A percentile compares a stretch with the other conserved stretches of the same genome.
These are phyloP conservation scores for Penicillium expansum DNA, from an alignment of 2,329 filamentous ascomycete species.

Conservation along the genomic window DNA sequence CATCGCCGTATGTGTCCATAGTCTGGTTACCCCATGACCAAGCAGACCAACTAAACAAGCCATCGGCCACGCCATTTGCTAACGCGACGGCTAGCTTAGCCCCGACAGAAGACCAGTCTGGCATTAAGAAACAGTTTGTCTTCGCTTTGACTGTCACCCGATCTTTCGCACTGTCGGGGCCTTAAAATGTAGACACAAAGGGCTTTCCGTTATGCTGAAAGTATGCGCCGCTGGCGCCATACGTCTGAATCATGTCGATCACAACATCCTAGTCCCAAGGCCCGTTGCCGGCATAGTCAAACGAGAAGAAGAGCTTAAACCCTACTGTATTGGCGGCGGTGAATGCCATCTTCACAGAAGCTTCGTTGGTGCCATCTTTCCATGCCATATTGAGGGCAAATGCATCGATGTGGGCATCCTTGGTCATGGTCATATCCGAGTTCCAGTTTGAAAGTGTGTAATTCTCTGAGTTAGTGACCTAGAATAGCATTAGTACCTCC, in stretches of 20 bases:
- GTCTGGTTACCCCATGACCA: neutral
- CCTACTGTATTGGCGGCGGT: neutral
- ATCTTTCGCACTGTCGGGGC: slow-evolving; percentile 40
- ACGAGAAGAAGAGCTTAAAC: slow-evolving; percentile 40
- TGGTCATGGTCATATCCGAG: slow-evolving; percentile 34
- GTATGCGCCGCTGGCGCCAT: slow-evolving; percentile 23
- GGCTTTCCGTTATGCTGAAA: slow-evolving; percentile 32
- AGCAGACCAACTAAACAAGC: neutral
- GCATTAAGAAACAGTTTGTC: slow-evolving; percentile 50
- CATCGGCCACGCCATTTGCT: neutral
- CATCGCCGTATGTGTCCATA: slow-evolving; percentile 2
- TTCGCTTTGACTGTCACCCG: slow-evolving; percentile 32
- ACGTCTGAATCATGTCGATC: slow-evolving; percentile 27
- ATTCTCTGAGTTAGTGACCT: slow-evolving; percentile 24
- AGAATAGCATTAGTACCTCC: no score
- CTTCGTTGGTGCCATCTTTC: neutral
- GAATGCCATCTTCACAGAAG: neutral
- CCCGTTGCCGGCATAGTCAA: slow-evolving; percentile 37
- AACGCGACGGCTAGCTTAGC: no score
- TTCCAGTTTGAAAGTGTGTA: slow-evolving; percentile 27
- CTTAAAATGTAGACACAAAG: slow-evolving; percentile 47
- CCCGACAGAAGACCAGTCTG: slow-evolving; percentile 40
- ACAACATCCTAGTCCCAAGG: slow-evolving; percentile 32
- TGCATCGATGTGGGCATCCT: slow-evolving; percentile 39
- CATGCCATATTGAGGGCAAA: slow-evolving; percentile 36